Conservation (phyloP, 2,329 filamentous ascomycete genomes). For the Clonostachys sp. region DNA sequence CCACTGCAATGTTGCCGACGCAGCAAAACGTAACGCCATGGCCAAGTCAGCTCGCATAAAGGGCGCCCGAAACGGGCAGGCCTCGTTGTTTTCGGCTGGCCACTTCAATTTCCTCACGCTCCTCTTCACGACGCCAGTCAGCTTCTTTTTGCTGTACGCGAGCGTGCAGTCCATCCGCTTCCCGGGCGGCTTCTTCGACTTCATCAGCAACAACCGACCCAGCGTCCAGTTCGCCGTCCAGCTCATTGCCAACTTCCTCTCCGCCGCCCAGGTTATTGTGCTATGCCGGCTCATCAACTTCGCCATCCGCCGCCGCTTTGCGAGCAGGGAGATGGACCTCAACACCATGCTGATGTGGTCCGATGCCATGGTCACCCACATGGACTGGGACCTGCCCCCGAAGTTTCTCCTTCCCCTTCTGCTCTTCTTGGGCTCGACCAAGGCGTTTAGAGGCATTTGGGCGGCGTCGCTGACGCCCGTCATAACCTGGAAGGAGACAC, state of each 20-base stretch:
- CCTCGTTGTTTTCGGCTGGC: neutral
- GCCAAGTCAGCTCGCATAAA: too few relatives aligned
- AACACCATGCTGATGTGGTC: neutral
- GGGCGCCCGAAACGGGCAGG: neutral
- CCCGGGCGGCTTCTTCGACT: neutral
- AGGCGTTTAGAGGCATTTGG: slow-evolving; percentile 6
- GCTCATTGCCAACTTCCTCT: neutral
- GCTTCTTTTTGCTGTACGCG: neutral
- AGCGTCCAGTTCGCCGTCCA: slow-evolving; percentile 1
- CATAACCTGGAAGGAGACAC: slow-evolving; percentile 1
- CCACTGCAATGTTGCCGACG: neutral
- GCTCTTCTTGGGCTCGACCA: neutral
- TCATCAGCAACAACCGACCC: neutral
- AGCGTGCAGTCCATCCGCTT: neutral
- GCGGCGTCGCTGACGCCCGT: slow-evolving; percentile 14
- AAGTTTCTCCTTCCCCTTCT: neutral
- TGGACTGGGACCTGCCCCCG: slow-evolving; percentile 1
- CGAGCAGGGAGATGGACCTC: neutral
- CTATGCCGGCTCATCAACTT: slow-evolving; percentile 1
- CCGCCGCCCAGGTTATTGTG: neutral
- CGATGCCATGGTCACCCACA: neutral
- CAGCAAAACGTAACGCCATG: neutral
- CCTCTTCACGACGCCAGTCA: neutral
- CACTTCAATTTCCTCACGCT: neutral
- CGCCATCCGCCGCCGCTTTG: neutral